phyloP scores from a whole-genome alignment of 805 yeast species.

The Metschnikowia matae region DNA sequence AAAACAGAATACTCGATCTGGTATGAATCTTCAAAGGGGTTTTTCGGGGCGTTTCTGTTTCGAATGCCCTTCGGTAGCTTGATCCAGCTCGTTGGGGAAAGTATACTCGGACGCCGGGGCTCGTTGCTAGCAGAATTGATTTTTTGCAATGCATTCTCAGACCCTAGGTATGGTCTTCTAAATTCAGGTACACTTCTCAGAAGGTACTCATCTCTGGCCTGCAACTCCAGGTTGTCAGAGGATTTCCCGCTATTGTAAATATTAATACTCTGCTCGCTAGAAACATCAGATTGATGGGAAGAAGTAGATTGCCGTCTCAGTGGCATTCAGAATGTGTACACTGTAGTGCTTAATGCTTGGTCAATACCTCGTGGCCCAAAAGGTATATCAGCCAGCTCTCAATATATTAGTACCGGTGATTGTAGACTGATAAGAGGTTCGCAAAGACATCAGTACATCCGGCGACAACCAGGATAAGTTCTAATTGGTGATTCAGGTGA shows the following conservation, averaged over 20 bases:
- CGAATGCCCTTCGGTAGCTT: conserved; percentile 2
- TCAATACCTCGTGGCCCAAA: not conserved
- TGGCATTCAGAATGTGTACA: not conserved
- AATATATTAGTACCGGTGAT: not conserved
- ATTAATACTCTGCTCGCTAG: not conserved
- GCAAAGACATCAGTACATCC: not conserved
- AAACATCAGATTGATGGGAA: not conserved
- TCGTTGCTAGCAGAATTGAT: not conserved
- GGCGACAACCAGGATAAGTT: no score
- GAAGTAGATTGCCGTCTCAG: not conserved
- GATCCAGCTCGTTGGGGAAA: conserved; percentile 29
- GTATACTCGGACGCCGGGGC: conserved; percentile 9
- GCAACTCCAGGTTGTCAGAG: not conserved
- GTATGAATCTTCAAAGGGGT: conserved; percentile 18
- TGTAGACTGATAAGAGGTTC: not conserved
- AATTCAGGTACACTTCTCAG: conserved; percentile 1
- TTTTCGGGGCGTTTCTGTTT: conserved; percentile 11
- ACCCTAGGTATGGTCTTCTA: not conserved
- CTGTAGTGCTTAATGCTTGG: not conserved
- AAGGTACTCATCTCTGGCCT: not conserved
- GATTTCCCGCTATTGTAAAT: not conserved
- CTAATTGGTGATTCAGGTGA: no score
- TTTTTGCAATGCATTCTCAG: not conserved
- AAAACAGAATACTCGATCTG: conserved; percentile 57
- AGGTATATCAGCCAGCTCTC: not conserved